Percentiles rank a stretch among this genome's conserved stretches.
phyloP scores from a whole-genome alignment of 805 yeast species.

The Candida tibetensis region DNA sequence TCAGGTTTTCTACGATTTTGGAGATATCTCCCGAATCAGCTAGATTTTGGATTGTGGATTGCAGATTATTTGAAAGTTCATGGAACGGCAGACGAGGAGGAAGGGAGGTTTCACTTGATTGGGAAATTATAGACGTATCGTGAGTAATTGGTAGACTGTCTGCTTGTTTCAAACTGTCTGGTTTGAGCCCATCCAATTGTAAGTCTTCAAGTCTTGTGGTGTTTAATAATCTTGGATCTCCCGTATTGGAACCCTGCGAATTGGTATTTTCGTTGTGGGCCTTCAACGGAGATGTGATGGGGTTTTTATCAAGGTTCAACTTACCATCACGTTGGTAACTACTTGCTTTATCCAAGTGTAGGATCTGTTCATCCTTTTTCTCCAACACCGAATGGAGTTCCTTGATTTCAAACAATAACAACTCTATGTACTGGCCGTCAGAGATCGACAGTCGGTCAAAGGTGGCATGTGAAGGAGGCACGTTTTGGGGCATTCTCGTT shows the following conservation, averaged over 20 bases:
- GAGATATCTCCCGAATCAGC: background rate
- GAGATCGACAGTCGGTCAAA: slow-evolving; percentile 31
- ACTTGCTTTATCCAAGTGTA: background rate
- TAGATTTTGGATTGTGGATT: no score
- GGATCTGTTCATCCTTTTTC: slow-evolving; percentile 3
- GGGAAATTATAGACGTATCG: no score
- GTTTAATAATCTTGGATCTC: background rate
- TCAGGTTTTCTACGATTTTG: no score
- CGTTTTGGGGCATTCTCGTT: slow-evolving; percentile 3
- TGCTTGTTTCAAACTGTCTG: background rate
- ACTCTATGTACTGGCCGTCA: slow-evolving; percentile 33
- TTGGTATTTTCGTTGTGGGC: background rate
- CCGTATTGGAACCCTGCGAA: background rate
- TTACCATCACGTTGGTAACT: no score
- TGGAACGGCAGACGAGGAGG: background rate
- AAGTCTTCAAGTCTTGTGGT: background rate
- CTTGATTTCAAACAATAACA: slow-evolving; percentile 32
- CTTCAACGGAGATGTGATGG: background rate
- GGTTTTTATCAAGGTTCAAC: background rate
- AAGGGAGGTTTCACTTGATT: background rate
- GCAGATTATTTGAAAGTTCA: no score
- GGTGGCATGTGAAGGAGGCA: slow-evolving; percentile 33
- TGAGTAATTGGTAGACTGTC: background rate
- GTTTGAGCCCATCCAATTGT: background rate
- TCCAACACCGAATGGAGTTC: slow-evolving; percentile 26